A percentile compares a stretch with the other conserved stretches of the same genome.
Evolutionary conservation across 2,329 filamentous ascomycete genomes (phyloP).

Genomic region (Coleophoma eucalyptorum): DNA sequence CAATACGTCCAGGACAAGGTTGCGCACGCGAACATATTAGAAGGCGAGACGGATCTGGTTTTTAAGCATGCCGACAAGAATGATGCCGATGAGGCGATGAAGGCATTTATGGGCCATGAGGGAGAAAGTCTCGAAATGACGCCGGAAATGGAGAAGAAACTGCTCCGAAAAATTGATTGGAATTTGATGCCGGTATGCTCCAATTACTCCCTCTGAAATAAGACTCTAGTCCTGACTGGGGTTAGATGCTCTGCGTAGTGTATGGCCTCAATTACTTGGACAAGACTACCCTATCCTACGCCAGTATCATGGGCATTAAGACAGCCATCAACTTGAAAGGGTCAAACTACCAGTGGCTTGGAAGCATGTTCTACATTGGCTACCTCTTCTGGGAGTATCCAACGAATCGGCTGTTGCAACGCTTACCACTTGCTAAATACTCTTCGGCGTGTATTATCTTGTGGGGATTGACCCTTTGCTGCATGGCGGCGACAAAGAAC

Average conservation of each 20-base stretch:
- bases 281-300: conserved; percentile 44
- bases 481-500: conserved; percentile 58
- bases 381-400: conserved; percentile 26
- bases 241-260: conserved; percentile 47
- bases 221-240: conserved; percentile 1
- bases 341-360: conserved; percentile 45
- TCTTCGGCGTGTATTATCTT: conserved; percentile 56
- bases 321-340: conserved; percentile 34
- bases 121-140: conserved; percentile 32
- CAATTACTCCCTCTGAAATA: neutral
- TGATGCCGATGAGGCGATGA: conserved; percentile 40
- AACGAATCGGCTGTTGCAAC: conserved; percentile 35
- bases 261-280: conserved; percentile 54
- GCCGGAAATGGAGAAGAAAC: conserved; percentile 33
- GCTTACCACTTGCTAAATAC: conserved; percentile 60
- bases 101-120: conserved; percentile 33
- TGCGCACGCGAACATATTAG: neutral
- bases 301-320: conserved; percentile 44
- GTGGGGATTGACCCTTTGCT: conserved; percentile 56
- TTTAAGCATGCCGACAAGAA: conserved; percentile 32
- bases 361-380: conserved; percentile 43
- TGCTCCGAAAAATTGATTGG: conserved; percentile 42
- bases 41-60: conserved; percentile 13
- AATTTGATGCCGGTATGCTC: conserved; percentile 36
- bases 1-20: neutral